Percentiles rank a stretch among this genome's conserved stretches.
phyloP scores from a whole-genome alignment of 306 rosid genomes.

The Fragaria ananassa region DNA sequence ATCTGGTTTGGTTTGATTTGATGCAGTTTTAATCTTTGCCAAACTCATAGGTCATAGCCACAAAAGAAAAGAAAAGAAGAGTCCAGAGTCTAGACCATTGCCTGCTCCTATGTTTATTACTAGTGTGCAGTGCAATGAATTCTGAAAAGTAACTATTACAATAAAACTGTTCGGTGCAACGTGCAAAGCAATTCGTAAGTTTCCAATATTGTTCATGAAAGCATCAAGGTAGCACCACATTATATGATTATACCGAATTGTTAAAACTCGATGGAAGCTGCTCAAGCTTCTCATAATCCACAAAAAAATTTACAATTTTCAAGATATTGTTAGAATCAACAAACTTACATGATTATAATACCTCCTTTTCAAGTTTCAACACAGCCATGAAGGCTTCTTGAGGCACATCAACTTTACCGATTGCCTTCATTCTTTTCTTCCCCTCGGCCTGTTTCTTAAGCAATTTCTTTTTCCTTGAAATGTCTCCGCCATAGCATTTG shows the following conservation, averaged over 20 bases:
- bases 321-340: slow-evolving; percentile 16
- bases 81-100: not conserved
- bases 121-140: not conserved
- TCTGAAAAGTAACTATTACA: not conserved
- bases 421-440: slow-evolving; percentile 93
- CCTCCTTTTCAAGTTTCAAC: slow-evolving; percentile 92
- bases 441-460: slow-evolving; percentile 97
- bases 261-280: not conserved
- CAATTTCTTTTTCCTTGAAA: slow-evolving; percentile 80
- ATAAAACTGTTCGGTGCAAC: not conserved
- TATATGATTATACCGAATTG: not conserved
- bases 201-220: not conserved
- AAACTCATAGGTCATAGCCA: not conserved
- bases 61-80: not conserved
- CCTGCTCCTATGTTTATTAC: not conserved
- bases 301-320: slow-evolving; percentile 2
- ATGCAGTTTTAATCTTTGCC: not conserved
- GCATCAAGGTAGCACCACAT: not conserved
- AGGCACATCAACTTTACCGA: slow-evolving; percentile 89
- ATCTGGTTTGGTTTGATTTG: not conserved
- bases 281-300: slow-evolving; percentile 5
- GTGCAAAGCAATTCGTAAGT: not conserved
- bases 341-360: slow-evolving; percentile 40
- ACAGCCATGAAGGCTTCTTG: slow-evolving; percentile 99
- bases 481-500: slow-evolving; percentile 95